Evolutionary conservation across 495 filamentous ascomycete species (phyloP), one percentile per base, ranked within the genome.

Genomic region (Trichoderma erinaceum): DNA sequence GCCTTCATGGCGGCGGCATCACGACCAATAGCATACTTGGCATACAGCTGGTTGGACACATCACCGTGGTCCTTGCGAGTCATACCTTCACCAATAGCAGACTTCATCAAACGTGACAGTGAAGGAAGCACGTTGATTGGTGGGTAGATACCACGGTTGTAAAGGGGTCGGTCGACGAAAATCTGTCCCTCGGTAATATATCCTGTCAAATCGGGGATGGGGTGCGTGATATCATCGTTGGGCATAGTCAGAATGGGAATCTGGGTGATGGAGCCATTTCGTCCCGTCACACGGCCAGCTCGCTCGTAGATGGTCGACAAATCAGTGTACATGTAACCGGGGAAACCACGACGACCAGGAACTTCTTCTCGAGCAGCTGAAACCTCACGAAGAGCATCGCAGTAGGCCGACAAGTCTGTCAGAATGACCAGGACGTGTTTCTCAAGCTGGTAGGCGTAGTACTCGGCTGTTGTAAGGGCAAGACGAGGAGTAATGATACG

Each of bases 321-420:
- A 88, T 99, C 96, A 67, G 96, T 99, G 84, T 99, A 99, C 96
- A 99, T 99, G 85, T 99, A 99, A 92, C 96, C 96, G 65, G 96
- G 96, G 83, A 96, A 99, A 84, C 96, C 96, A 86, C 96, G 93
- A 79, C 96, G 94, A 84, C 96, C 96, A 68, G 96, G 96, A 56
- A 99, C 96, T 90, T 99, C 96, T 86, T 99, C 96, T 80, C 96
- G 87, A 50, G 96, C 96, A 61, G 96, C 93, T 18, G 96, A 99
- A 52, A 97, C 93, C 79, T 97, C 96, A 81, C 96, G 96, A 70
- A 99, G 88, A 70, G 96, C 96, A 78, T 99, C 96, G 78, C 96
- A 99, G 85, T 98, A 99, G 21, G 96, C 91, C 13, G 96, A 93
- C 52, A 99, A 82, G 86, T 99, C 96, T 46, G 96, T 98, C 77